Conservation (phyloP, 106 monocot genomes). For the Dendrobium nobile region DNA sequence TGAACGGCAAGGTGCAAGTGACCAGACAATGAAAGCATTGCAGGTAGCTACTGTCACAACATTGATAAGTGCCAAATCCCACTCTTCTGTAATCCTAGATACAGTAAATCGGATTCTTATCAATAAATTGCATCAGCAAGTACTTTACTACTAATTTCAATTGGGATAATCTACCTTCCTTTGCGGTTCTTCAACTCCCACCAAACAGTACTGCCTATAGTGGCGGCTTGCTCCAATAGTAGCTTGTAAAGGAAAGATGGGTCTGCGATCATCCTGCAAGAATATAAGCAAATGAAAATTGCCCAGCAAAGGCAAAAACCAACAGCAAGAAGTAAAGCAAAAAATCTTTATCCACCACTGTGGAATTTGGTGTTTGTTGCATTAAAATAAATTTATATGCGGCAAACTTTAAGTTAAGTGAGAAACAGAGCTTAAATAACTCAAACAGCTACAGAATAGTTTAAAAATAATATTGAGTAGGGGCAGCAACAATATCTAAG, state of each 20-base stretch:
- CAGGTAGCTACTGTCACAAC: constrained; percentile 73
- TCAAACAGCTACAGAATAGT: background rate
- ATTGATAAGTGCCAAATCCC: constrained; percentile 89
- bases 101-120: background rate
- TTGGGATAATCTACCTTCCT: constrained; percentile 50
- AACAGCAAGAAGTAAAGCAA: background rate
- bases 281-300: constrained; percentile 1
- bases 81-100: constrained; percentile 85
- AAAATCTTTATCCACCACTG: background rate
- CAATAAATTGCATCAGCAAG: background rate
- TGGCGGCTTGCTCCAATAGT: constrained; percentile 61
- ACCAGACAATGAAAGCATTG: constrained; percentile 90
- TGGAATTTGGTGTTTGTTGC: background rate
- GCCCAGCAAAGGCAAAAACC: background rate
- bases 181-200: constrained; percentile 93
- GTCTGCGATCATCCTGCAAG: constrained; percentile 85
- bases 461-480: background rate
- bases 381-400: background rate
- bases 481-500: too few species aligned
- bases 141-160: background rate
- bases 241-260: constrained; percentile 89
- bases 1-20: constrained; percentile 89
- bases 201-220: constrained; percentile 60
- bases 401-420: background rate
- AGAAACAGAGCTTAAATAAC: background rate